Percentiles rank a stretch among this genome's conserved stretches.
Evolutionary conservation across 2,329 filamentous ascomycete genomes (phyloP).

Genomic region (Dactylellina drechsleri): DNA sequence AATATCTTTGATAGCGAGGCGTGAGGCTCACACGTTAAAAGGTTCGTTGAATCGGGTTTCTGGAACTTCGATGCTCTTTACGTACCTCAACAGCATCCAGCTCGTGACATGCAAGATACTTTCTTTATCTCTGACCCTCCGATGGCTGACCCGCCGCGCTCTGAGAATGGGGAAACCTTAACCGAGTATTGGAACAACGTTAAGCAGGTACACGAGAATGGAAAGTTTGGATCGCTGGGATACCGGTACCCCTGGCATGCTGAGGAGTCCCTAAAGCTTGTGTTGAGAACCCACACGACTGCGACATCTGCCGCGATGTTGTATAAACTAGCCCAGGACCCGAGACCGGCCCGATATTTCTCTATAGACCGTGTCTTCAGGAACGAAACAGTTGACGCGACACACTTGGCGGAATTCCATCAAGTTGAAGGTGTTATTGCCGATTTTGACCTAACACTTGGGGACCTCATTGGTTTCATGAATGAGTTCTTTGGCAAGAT

Average conservation of each 20-base stretch:
- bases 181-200: slow-evolving; percentile 89
- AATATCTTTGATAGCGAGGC: not conserved
- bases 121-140: slow-evolving; percentile 96
- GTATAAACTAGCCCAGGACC: slow-evolving; percentile 84
- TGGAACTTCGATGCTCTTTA: slow-evolving; percentile 99
- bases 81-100: slow-evolving; percentile 96
- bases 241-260: slow-evolving; percentile 95
- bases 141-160: slow-evolving; percentile 74
- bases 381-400: slow-evolving; percentile 96
- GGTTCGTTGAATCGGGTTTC: slow-evolving; percentile 94
- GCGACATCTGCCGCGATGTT: slow-evolving; percentile 90
- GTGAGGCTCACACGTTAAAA: slow-evolving; percentile 56
- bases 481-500: slow-evolving; percentile 96
- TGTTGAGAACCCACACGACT: slow-evolving; percentile 95
- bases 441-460: slow-evolving; percentile 90
- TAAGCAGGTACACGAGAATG: slow-evolving; percentile 84
- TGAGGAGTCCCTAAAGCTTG: slow-evolving; percentile 85
- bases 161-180: slow-evolving; percentile 73
- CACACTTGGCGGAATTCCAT: slow-evolving; percentile 97
- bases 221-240: slow-evolving; percentile 93
- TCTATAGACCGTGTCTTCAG: slow-evolving; percentile 98
- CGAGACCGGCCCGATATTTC: slow-evolving; percentile 92
- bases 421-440: slow-evolving; percentile 99
- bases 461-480: slow-evolving; percentile 93
- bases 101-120: slow-evolving; percentile 95